Percentiles rank a stretch among this genome's conserved stretches.
These are phyloP conservation scores for Stenocarpella maydis DNA, from an alignment of 2,329 filamentous ascomycete species.

Conservation along the genomic window DNA sequence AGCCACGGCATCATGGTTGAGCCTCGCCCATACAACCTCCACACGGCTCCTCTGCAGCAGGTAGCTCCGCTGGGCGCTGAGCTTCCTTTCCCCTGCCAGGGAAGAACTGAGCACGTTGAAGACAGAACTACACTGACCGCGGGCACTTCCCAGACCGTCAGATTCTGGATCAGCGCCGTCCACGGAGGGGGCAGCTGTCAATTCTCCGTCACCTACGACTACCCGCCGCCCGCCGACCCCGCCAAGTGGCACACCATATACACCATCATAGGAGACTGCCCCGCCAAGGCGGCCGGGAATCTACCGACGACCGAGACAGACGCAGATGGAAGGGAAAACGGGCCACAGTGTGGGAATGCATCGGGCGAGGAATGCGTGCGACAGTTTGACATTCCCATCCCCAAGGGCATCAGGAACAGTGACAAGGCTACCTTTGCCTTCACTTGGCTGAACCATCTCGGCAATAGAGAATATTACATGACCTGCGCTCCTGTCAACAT, in stretches of 20 bases:
- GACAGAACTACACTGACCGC: neutral
- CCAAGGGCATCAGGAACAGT: neutral
- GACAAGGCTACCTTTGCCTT: conserved; percentile 63
- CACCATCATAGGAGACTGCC: neutral
- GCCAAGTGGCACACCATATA: neutral
- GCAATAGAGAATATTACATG: conserved; percentile 74
- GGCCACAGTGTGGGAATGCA: neutral
- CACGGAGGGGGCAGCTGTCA: neutral
- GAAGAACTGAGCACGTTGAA: neutral
- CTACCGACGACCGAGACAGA: neutral
- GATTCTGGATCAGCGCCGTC: neutral
- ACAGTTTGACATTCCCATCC: neutral
- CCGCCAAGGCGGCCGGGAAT: neutral
- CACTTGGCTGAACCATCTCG: conserved; percentile 69
- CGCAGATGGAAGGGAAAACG: neutral
- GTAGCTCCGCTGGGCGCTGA: neutral
- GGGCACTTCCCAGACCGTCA: neutral
- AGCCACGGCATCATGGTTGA: conserved; percentile 10
- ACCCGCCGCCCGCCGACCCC: conserved; percentile 3
- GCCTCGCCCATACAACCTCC: conserved; percentile 11
- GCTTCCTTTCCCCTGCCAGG: neutral
- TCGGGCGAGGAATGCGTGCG: neutral
- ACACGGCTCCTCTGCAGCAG: neutral
- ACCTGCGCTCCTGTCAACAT: conserved; percentile 69
- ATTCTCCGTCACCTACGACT: neutral